phyloP scores from a whole-genome alignment of 2,329 filamentous ascomycete species.

The Cladosporium sp. region DNA sequence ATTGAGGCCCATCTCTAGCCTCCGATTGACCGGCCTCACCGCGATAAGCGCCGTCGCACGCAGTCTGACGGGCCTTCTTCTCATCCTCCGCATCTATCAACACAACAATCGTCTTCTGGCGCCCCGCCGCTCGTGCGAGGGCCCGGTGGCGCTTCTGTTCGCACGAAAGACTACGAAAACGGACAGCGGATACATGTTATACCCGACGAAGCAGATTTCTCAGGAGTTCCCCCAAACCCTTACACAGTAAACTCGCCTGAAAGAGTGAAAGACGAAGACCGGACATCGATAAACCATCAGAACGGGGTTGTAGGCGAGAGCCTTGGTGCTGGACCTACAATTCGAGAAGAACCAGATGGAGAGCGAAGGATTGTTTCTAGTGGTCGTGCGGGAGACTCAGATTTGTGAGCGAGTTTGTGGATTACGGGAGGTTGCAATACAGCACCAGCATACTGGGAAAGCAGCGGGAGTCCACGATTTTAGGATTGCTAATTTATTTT shows the following conservation, averaged over 20 bases:
- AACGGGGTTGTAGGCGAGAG: not conserved
- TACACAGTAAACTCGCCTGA: too few relatives aligned
- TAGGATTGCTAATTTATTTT: too few relatives aligned
- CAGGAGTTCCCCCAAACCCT: too few relatives aligned
- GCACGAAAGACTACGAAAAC: conserved; percentile 12
- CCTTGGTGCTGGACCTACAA: not conserved
- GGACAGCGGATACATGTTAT: not conserved
- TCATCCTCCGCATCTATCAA: not conserved
- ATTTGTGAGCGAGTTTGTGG: not conserved
- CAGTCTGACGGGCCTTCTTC: not conserved
- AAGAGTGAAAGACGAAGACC: not conserved
- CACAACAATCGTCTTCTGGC: not conserved
- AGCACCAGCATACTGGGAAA: too few relatives aligned
- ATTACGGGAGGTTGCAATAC: too few relatives aligned
- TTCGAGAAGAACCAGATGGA: not conserved
- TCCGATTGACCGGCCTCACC: conserved; percentile 28
- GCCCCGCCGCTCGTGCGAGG: conserved; percentile 13
- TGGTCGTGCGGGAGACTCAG: not conserved
- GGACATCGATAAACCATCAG: not conserved
- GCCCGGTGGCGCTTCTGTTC: conserved; percentile 13
- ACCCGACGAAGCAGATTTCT: too few relatives aligned
- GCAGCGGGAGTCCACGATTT: too few relatives aligned
- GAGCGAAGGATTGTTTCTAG: not conserved
- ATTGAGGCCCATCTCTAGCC: conserved; percentile 14
- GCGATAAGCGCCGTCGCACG: conserved; percentile 25